Evolutionary conservation across 2,329 filamentous ascomycete species (phyloP).

Genomic region (Sarocladium oryzae): DNA sequence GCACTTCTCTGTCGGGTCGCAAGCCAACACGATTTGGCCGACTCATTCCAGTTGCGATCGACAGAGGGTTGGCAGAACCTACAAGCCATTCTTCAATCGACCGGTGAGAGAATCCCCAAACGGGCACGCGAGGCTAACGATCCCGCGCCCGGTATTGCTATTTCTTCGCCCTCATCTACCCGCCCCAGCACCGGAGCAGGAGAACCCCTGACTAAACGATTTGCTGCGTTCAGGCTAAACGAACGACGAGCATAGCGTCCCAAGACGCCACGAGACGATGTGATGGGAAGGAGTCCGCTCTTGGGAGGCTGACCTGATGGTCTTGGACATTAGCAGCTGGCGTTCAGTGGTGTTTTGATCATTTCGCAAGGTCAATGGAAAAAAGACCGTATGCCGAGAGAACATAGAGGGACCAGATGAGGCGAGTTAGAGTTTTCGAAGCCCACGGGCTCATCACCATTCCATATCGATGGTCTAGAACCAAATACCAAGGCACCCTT

Average conservation of each 20-base stretch:
- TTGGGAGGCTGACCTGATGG: background rate
- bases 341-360: background rate
- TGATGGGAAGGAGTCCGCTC: background rate
- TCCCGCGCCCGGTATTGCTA: conserved; percentile 21
- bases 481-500: too few relatives aligned
- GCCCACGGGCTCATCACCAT: too few relatives aligned
- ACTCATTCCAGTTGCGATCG: conserved; percentile 76
- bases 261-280: background rate
- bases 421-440: too few relatives aligned
- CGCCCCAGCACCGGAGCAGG: conserved; percentile 25
- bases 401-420: background rate
- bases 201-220: conserved; percentile 58
- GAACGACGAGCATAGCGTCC: conserved; percentile 20
- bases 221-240: conserved; percentile 60
- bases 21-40: conserved; percentile 70
- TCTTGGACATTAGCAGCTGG: background rate
- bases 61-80: conserved; percentile 92
- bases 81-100: conserved; percentile 87
- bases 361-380: background rate
- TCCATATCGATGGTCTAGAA: background rate
- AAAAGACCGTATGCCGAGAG: background rate
- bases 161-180: conserved; percentile 12
- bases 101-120: conserved; percentile 93
- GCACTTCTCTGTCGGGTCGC: conserved; percentile 79
- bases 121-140: conserved; percentile 43